Conservation (phyloP, 2,329 filamentous ascomycete genomes). For the Chaetomiaceae sp. region DNA sequence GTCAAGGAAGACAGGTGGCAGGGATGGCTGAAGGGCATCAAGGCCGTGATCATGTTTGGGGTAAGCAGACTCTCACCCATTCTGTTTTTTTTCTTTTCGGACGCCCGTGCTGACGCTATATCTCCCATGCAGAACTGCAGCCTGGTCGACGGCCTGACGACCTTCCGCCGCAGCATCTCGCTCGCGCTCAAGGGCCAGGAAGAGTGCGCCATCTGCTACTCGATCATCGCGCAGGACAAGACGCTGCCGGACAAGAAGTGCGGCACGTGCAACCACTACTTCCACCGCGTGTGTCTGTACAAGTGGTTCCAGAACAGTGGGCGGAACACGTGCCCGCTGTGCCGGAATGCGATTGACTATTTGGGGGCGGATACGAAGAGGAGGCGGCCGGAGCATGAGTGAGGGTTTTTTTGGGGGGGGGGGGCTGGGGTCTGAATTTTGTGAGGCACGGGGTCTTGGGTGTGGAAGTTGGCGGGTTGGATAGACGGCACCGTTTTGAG, state of each 20-base stretch:
- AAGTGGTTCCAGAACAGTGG: constrained; percentile 97
- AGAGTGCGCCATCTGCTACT: constrained; percentile 97
- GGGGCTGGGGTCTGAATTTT: not conserved
- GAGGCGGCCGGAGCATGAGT: constrained; percentile 22
- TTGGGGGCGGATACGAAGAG: constrained; percentile 25
- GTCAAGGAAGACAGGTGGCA: constrained; percentile 91
- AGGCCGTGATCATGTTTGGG: constrained; percentile 89
- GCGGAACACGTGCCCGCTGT: constrained; percentile 86
- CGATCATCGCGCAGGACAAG: constrained; percentile 82
- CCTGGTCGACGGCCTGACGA: constrained; percentile 78
- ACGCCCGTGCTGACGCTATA: not conserved
- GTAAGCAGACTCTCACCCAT: constrained; percentile 35
- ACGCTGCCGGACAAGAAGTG: constrained; percentile 89
- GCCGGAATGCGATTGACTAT: constrained; percentile 78
- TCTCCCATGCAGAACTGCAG: constrained; percentile 61
- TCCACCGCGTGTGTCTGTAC: constrained; percentile 85
- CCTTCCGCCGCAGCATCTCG: constrained; percentile 82
- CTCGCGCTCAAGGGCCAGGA: constrained; percentile 87
- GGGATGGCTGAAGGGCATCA: constrained; percentile 80
- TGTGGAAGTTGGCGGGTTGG: too few species aligned
- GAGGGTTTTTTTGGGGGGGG: not conserved
- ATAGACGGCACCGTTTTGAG: too few species aligned
- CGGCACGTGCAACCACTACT: constrained; percentile 86
- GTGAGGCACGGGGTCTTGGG: too few species aligned
- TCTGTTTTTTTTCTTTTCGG: too few species aligned